Conservation (phyloP, 306 rosid genomes). For the Casuarina equisetifolia region DNA sequence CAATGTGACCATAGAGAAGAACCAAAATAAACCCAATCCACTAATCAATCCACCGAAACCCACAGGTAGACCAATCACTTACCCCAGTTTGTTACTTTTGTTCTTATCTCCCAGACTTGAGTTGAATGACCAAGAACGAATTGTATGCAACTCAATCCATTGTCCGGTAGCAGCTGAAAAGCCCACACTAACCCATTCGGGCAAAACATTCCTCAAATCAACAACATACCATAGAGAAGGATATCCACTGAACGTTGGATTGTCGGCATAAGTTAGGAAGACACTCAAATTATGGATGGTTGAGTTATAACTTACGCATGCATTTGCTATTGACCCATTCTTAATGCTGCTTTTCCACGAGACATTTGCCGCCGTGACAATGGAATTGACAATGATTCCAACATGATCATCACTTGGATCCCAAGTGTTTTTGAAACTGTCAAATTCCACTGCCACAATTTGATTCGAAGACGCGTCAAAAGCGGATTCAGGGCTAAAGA, state of each 20-base stretch:
- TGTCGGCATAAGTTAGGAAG: slow-evolving; percentile 47
- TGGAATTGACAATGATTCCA: slow-evolving; percentile 68
- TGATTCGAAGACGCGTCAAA: slow-evolving; percentile 34
- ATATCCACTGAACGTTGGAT: slow-evolving; percentile 36
- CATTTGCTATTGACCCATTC: slow-evolving; percentile 47
- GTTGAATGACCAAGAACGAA: slow-evolving; percentile 68
- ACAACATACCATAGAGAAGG: slow-evolving; percentile 44
- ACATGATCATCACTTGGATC: slow-evolving; percentile 63
- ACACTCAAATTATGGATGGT: slow-evolving; percentile 55
- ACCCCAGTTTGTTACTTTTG: slow-evolving; percentile 17
- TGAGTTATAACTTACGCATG: slow-evolving; percentile 69
- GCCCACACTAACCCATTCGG: slow-evolving; percentile 62
- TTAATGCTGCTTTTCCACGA: slow-evolving; percentile 55
- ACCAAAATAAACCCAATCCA: background rate
- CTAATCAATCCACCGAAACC: slow-evolving; percentile 34
- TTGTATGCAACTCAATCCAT: slow-evolving; percentile 53
- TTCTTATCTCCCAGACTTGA: slow-evolving; percentile 46
- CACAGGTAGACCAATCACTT: slow-evolving; percentile 34
- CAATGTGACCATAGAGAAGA: no score
- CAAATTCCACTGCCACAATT: slow-evolving; percentile 76
- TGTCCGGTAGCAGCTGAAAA: slow-evolving; percentile 76
- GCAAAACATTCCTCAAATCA: slow-evolving; percentile 60
- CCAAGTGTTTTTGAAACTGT: slow-evolving; percentile 46
- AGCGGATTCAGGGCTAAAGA: slow-evolving; percentile 37
- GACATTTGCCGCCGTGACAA: slow-evolving; percentile 38